Base-by-base conservation (phyloP, 1,284 basidiomycete genomes). In the Cronartium quercuum region DNA sequence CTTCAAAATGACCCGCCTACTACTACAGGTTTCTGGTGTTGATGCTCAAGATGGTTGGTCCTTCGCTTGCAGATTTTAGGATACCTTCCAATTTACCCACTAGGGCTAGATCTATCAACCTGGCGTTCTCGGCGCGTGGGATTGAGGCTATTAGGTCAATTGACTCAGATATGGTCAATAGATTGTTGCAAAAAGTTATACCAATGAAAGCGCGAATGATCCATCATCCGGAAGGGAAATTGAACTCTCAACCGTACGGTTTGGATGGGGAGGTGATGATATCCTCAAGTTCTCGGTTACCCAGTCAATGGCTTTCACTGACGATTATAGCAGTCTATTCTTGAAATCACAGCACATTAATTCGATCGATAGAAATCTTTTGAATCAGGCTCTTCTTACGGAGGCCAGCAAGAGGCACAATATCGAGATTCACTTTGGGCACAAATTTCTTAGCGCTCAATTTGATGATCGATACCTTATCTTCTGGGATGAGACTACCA, bases 121-220 rank as follows among this genome's bases (percentile, higher is more conserved):
- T 98, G 67, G 94, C 94, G 42, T 92, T 98, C 77, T 97, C 94
- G 21, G 88, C 92, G 76, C 88, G 95, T 69, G 95, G 94, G 76
- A 89, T 98, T 74, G 87, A 89, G 77, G 94, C 94, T 41, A 85
- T 98, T 58, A 85, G 89, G 78, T 87, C 88, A 66, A 87, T 98
- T 78, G 89, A 92, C 82, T 85, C 89, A 35, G 86, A 85, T 44
- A 85, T 90, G 66, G 88, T 90, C 35, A 86, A 88, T 76, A 85
- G 88, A 73, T 90, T 97, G 78, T 83, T 96, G 77, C 83, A 88
- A 77, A 86, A 89, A 60, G 89, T 89, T 37, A 93, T 98, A 82
- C 94, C 94, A 77, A 96, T 98, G 93, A 88, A 87, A 77, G 93
- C 91, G 40, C 86, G 96, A 68, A 96, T 98, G 92, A 94, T 98